Evolutionary conservation across 257 asterid species (phyloP).

Genomic region (Solanum sejunctum): DNA sequence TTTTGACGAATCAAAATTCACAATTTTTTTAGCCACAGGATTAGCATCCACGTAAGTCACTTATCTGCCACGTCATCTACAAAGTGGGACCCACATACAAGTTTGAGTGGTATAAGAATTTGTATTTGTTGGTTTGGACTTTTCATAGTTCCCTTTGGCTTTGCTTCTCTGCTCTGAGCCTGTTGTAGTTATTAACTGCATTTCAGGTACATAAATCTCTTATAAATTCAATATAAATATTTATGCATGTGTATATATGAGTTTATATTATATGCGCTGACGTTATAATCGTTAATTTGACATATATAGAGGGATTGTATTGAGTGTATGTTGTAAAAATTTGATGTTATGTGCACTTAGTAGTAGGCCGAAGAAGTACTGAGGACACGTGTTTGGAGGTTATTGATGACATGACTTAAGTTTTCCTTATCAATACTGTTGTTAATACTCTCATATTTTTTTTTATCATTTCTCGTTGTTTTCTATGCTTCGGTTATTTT

Average conservation of each 20-base stretch:
- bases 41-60: conserved; percentile 28
- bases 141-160: conserved; percentile 13
- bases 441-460: not conserved
- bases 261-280: not conserved
- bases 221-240: not conserved
- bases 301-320: not conserved
- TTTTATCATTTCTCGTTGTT: not conserved
- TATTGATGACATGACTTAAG: not conserved
- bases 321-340: not conserved
- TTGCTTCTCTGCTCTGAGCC: not conserved
- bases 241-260: not conserved
- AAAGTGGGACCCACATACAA: conserved; percentile 26
- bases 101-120: conserved; percentile 49
- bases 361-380: not conserved
- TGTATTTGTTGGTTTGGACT: conserved; percentile 15
- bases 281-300: not conserved
- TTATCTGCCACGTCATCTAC: conserved; percentile 64
- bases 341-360: not conserved
- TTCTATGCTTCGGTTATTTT: not conserved
- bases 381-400: not conserved
- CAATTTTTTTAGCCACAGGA: not conserved
- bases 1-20: not conserved
- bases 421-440: not conserved
- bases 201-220: not conserved
- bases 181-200: not conserved